Base-by-base conservation (phyloP, 805 yeast species). In the Lipomyces spencermartinsiae region DNA sequence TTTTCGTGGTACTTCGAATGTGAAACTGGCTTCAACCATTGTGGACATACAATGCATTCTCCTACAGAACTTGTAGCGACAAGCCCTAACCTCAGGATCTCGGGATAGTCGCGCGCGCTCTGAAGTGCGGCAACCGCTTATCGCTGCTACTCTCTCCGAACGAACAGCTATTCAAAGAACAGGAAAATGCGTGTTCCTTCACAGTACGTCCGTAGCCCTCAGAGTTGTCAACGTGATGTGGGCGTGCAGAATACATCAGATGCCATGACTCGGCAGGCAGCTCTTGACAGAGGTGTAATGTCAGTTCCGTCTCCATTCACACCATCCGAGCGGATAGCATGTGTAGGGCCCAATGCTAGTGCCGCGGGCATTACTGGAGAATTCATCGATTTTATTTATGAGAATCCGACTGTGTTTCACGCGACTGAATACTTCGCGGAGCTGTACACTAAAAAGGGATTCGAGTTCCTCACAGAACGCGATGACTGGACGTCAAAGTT, bases 351-450 rank as follows among this genome's bases (percentile, higher is more conserved):
- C 49, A 61, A 54, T 22, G n/a, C 55, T 29, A 29, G 14, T 16
- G 64, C 29, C 4, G 59, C 25, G 7, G 58, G 59, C 31, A 61
- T 58, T 25, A 63, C 68, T 14, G 12, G 22, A 6, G 61, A 51
- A 19, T 65, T 65, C 29, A 62, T 65, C 29, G 58, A 62, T n/a
- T 65, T 65, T 37, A 62, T 65, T 14, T 54, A 63, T 46, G 64
- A 63, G 9, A 64, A 65, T 49, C 67, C 67, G 16, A 65, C 69
- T 5, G 62, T 43, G 14, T 94, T 92, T 78, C 98, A 94, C 78
- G 97, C 93, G 0, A 96, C 93, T 9, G 83, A 85, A 61, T 83
- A 85, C 31, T 86, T 87, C 58, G 89, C 89, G 73, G 70, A 78
- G 22, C 73, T 82, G 63, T 79, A 89, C 61, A 81, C 80, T 43